Evolutionary conservation across 805 yeast genomes (phyloP).

Genomic region (Pichia pseudocactophila): DNA sequence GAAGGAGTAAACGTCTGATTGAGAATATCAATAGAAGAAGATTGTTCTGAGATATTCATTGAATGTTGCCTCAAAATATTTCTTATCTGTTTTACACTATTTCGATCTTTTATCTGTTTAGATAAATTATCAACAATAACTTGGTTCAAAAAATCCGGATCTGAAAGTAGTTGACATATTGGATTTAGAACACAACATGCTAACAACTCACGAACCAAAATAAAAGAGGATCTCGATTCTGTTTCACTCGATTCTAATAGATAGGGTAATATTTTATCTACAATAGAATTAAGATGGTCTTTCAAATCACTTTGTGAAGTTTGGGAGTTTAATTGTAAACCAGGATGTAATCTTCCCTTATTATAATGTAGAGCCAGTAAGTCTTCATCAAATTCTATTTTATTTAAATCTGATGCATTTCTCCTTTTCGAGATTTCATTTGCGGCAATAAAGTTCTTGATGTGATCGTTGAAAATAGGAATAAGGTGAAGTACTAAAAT

Average conservation of each 20-base stretch:
- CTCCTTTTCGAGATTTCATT: slow-evolving; percentile 28
- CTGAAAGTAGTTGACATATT: slow-evolving; percentile 41
- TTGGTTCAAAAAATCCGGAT: slow-evolving; percentile 73
- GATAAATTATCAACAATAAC: slow-evolving; percentile 51
- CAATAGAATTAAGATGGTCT: slow-evolving; percentile 37
- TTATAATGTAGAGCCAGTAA: slow-evolving; percentile 35
- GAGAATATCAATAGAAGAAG: neutral
- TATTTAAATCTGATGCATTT: slow-evolving; percentile 11
- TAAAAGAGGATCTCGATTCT: slow-evolving; percentile 37
- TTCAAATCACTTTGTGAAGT: slow-evolving; percentile 36
- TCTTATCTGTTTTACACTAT: slow-evolving; percentile 64
- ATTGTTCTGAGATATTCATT: neutral
- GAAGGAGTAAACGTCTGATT: slow-evolving; percentile 7
- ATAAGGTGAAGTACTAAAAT: slow-evolving; percentile 48
- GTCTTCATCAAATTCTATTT: slow-evolving; percentile 17
- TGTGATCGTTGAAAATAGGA: slow-evolving; percentile 63
- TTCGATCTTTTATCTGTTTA: slow-evolving; percentile 58
- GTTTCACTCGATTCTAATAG: slow-evolving; percentile 41
- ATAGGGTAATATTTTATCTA: slow-evolving; percentile 37
- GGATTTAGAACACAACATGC: slow-evolving; percentile 51
- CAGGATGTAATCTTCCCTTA: slow-evolving; percentile 50
- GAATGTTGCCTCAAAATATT: slow-evolving; percentile 63
- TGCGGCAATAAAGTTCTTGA: slow-evolving; percentile 39
- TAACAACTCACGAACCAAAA: slow-evolving; percentile 55
- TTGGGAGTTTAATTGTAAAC: slow-evolving; percentile 33